Conservation (phyloP, 2,329 filamentous ascomycete genomes). For the Fusarium sp. region DNA sequence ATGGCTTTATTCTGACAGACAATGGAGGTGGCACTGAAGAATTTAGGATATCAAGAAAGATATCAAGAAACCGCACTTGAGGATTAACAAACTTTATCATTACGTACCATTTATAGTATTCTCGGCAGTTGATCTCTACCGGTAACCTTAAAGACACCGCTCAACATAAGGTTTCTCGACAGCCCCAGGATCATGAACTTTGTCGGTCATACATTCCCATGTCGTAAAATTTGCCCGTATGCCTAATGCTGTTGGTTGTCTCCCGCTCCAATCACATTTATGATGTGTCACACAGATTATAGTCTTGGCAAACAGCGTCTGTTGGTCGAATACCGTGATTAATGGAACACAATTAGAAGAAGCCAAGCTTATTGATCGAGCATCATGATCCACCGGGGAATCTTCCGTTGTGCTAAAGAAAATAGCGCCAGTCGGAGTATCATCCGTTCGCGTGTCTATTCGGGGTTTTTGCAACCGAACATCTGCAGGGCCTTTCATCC, state of each 20-base stretch:
- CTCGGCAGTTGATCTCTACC: not conserved
- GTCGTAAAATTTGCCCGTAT: conserved; percentile 13
- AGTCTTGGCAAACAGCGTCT: not conserved
- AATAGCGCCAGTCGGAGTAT: conserved; percentile 14
- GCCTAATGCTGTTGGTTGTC: not conserved
- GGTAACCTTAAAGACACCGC: not conserved
- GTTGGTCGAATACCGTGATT: not conserved
- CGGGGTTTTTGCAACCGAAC: conserved; percentile 1
- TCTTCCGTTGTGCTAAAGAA: not conserved
- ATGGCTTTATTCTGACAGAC: not conserved
- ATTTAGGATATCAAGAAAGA: not conserved
- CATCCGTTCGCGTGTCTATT: not conserved
- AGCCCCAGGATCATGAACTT: conserved; percentile 15
- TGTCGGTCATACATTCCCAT: conserved; percentile 18
- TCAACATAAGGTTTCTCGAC: not conserved
- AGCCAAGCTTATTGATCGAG: conserved; percentile 6
- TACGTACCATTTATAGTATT: too few species aligned
- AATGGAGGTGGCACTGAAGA: rapidly evolving
- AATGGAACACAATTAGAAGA: conserved; percentile 10
- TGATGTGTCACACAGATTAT: not conserved
- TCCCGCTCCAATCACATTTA: conserved; percentile 24
- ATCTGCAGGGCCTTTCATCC: not conserved
- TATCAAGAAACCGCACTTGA: rapidly evolving
- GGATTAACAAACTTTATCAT: rapidly evolving
- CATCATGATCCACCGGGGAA: conserved; percentile 13